phyloP scores from a whole-genome alignment of 2,329 filamentous ascomycete species.

The Aschersonia sp. region DNA sequence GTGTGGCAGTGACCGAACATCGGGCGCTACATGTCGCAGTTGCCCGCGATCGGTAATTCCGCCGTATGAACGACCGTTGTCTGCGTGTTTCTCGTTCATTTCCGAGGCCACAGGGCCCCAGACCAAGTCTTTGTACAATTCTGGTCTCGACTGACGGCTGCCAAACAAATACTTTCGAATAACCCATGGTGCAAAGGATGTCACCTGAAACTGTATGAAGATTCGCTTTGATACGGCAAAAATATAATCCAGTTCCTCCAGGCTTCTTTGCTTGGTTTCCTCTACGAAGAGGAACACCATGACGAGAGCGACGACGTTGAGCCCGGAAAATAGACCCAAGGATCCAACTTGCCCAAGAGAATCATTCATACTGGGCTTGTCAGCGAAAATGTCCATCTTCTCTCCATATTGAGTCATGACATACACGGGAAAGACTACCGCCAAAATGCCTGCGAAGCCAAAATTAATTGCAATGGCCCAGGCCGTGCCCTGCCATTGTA shows the following conservation, averaged over 20 bases:
- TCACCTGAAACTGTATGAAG: slow-evolving; percentile 22
- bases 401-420: not conserved
- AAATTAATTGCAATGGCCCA: slow-evolving; percentile 33
- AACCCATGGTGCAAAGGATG: slow-evolving; percentile 20
- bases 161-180: slow-evolving; percentile 12
- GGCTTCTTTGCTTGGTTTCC: slow-evolving; percentile 23
- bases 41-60: too few species aligned
- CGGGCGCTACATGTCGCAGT: too few species aligned
- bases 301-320: slow-evolving; percentile 30
- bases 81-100: not conserved
- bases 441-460: slow-evolving; percentile 29
- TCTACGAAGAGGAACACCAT: slow-evolving; percentile 29
- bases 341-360: slow-evolving; percentile 16
- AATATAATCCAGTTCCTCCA: slow-evolving; percentile 25
- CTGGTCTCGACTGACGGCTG: slow-evolving; percentile 10
- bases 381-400: not conserved
- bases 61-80: not conserved
- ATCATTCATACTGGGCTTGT: slow-evolving; percentile 8
- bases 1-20: too few species aligned
- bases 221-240: slow-evolving; percentile 22
- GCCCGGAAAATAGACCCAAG: slow-evolving; percentile 28
- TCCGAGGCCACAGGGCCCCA: slow-evolving; percentile 10
- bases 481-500: slow-evolving; percentile 22
- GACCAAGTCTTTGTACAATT: slow-evolving; percentile 18
- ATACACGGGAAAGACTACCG: slow-evolving; percentile 23